A percentile compares a stretch with the other conserved stretches of the same genome.
phyloP scores from a whole-genome alignment of 176 grass and related monocot genomes.

The Poa pratensis region DNA sequence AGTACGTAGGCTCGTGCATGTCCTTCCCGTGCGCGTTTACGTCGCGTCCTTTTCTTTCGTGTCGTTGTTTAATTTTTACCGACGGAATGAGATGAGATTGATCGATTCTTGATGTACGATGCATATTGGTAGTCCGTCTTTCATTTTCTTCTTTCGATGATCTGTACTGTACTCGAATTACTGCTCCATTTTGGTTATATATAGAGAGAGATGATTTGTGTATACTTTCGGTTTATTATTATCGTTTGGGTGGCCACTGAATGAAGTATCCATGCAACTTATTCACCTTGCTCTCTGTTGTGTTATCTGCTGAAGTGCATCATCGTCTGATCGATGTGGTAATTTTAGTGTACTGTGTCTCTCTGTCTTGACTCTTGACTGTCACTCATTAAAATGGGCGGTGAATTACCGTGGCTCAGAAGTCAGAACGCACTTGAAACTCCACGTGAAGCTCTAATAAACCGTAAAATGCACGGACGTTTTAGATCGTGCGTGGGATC shows the following conservation, averaged over 20 bases:
- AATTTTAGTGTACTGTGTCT: too few relatives aligned
- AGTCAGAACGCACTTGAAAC: too few relatives aligned
- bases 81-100: neutral
- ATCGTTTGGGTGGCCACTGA: constrained; percentile 19
- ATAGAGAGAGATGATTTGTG: constrained; percentile 57
- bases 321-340: neutral
- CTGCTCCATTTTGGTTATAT: constrained; percentile 52
- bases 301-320: neutral
- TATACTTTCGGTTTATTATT: constrained; percentile 53
- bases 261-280: constrained; percentile 40
- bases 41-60: constrained; percentile 5
- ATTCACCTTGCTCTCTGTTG: neutral
- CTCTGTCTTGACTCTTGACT: too few relatives aligned
- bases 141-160: constrained; percentile 43
- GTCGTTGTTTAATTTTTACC: constrained; percentile 61
- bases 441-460: constrained; percentile 43
- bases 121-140: constrained; percentile 35
- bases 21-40: neutral
- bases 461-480: constrained; percentile 39
- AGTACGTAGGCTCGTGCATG: neutral
- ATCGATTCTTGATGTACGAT: constrained; percentile 56
- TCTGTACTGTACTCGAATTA: constrained; percentile 49
- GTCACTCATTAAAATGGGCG: neutral
- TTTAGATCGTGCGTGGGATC: constrained; percentile 26
- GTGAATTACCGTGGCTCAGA: neutral